A percentile compares a stretch with the other conserved stretches of the same genome.
Conservation (phyloP, 441 rosid species). For the Biscutella laevigata region DNA sequence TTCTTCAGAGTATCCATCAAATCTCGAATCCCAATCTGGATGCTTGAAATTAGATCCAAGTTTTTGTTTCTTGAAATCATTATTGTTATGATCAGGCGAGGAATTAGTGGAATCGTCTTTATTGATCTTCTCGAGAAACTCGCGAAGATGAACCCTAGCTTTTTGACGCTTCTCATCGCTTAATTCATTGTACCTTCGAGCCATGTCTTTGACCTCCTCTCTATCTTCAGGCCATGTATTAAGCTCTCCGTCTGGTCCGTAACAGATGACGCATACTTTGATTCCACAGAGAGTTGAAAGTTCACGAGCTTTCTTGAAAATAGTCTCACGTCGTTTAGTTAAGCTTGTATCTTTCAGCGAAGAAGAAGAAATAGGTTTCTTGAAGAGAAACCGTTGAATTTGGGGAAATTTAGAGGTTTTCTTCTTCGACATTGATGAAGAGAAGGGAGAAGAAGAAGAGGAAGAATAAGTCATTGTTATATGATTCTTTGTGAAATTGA, state of each 20-base stretch:
- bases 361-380: conserved; percentile 1
- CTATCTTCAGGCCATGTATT: conserved; percentile 24
- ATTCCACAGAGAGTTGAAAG: conserved; percentile 23
- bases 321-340: conserved; percentile 10
- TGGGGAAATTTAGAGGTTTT: not conserved
- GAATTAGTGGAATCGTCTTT: not conserved
- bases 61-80: not conserved
- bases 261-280: conserved; percentile 21
- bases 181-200: conserved; percentile 14
- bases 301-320: conserved; percentile 24
- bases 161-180: conserved; percentile 7
- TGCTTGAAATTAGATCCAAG: not conserved
- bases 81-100: no score
- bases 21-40: no score
- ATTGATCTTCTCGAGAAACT: conserved; percentile 7
- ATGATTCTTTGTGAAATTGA: conserved; percentile 3
- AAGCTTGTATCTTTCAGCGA: conserved; percentile 2
- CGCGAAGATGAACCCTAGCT: conserved; percentile 2
- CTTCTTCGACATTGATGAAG: not conserved
- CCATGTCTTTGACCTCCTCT: conserved; percentile 16
- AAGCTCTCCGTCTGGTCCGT: conserved; percentile 18
- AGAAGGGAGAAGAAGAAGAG: conserved; percentile 14
- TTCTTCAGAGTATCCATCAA: no score
- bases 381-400: not conserved
- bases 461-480: no score